Evolutionary conservation across 768 basidiomycete genomes (phyloP).

Genomic region (Cystobasidium tubakii): DNA sequence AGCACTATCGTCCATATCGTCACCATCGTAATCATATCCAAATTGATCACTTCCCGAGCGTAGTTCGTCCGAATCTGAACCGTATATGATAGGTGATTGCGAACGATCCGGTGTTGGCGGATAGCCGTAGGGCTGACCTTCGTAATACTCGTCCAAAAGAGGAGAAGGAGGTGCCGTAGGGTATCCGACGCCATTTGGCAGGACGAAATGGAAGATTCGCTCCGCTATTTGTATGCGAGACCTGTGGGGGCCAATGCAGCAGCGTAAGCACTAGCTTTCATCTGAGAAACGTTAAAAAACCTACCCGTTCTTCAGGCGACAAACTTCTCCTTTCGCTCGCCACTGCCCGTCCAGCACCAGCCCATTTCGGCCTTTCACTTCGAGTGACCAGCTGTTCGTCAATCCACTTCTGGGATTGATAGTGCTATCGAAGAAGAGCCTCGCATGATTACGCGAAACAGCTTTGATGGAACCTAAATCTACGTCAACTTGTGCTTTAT

Average conservation of each 20-base stretch:
- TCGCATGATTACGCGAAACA: conserved; percentile 92
- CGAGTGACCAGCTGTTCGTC: conserved; percentile 71
- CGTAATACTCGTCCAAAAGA: conserved; percentile 33
- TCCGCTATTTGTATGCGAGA: conserved; percentile 96
- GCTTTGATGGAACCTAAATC: conserved; percentile 95
- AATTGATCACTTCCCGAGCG: conserved; percentile 21
- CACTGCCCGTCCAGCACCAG: conserved; percentile 98
- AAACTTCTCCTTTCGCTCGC: conserved; percentile 77
- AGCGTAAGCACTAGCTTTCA: not conserved
- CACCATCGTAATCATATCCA: conserved; percentile 19
- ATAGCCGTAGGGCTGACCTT: not conserved
- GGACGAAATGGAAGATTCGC: conserved; percentile 90
- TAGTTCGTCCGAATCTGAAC: conserved; percentile 35
- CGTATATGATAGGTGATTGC: conserved; percentile 27
- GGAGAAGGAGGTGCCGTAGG: conserved; percentile 14
- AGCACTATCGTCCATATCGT: conserved; percentile 36
- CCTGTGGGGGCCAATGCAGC: conserved; percentile 48
- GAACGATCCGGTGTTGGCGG: conserved; percentile 5
- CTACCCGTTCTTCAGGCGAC: conserved; percentile 78
- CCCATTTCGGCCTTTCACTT: conserved; percentile 91
- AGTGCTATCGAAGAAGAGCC: conserved; percentile 82
- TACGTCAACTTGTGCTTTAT: conserved; percentile 48
- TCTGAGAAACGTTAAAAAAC: conserved; percentile 40
- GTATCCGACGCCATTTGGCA: conserved; percentile 55
- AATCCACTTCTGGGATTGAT: conserved; percentile 25